These are phyloP conservation scores for Pseudognaphalium luteoalbum DNA, from an alignment of 129 eudicot species.

Conservation along the genomic window DNA sequence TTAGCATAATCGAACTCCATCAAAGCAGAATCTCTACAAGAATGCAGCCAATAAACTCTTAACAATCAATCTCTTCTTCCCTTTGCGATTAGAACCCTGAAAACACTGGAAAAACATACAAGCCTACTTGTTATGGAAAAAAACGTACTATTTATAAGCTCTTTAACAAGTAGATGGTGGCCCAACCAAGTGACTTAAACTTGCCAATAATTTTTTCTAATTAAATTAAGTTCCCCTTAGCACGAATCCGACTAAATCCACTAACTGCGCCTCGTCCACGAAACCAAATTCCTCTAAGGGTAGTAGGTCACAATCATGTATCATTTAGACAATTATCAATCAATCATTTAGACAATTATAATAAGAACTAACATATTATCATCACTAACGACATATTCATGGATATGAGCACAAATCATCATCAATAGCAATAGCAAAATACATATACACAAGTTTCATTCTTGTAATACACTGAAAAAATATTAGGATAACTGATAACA, in stretches of 20 bases:
- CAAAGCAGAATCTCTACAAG: conserved; percentile 4
- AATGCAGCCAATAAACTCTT: neutral
- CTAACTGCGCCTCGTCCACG: neutral
- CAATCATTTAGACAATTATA: no score
- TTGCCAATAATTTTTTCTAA: no score
- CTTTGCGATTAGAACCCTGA: conserved; percentile 22
- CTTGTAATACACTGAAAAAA: no score
- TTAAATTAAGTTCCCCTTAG: neutral
- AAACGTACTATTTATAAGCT: neutral
- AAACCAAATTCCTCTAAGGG: neutral
- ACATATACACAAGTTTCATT: no score
- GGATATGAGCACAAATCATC: no score
- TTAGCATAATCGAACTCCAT: conserved; percentile 35
- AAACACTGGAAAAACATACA: neutral
- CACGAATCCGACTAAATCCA: neutral
- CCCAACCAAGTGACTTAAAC: neutral
- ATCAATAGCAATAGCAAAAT: no score
- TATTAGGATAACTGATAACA: neutral
- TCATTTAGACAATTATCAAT: neutral
- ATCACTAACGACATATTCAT: no score
- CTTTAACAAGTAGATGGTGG: neutral
- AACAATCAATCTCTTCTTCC: neutral
- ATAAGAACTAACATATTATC: no score
- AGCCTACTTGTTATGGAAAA: neutral
- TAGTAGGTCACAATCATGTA: no score